Conservation (phyloP, 495 filamentous ascomycete species). For the Hyaloscypha finlandica region DNA sequence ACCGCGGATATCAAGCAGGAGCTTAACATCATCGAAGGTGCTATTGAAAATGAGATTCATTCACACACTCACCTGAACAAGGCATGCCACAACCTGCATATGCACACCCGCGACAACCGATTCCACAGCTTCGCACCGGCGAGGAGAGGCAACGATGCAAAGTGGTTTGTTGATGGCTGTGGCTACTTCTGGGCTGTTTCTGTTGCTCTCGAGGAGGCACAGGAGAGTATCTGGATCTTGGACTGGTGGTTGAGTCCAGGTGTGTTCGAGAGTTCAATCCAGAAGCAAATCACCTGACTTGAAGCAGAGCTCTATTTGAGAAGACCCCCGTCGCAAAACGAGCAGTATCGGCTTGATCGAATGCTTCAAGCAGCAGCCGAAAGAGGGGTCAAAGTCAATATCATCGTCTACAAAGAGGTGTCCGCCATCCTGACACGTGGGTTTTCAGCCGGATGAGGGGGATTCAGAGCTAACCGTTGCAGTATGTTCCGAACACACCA, state of each 20-base stretch:
- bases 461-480: neutral
- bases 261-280: neutral
- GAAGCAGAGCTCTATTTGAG: slow-evolving; percentile 89
- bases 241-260: slow-evolving; percentile 60
- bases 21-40: slow-evolving; percentile 19
- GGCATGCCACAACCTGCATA: slow-evolving; percentile 35
- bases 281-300: neutral
- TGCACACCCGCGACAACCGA: slow-evolving; percentile 56
- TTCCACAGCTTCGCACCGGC: slow-evolving; percentile 86
- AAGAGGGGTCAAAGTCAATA: slow-evolving; percentile 82
- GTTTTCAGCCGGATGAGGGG: slow-evolving; percentile 30
- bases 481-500: slow-evolving; percentile 65
- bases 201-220: slow-evolving; percentile 78
- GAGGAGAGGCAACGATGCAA: slow-evolving; percentile 73
- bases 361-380: slow-evolving; percentile 87
- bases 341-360: slow-evolving; percentile 83
- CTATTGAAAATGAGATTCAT: slow-evolving; percentile 34
- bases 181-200: slow-evolving; percentile 92
- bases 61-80: slow-evolving; percentile 43
- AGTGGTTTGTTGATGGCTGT: slow-evolving; percentile 95
- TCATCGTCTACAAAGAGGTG: slow-evolving; percentile 97
- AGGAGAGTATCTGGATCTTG: slow-evolving; percentile 86
- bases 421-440: slow-evolving; percentile 82
- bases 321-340: slow-evolving; percentile 77
- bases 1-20: slow-evolving; percentile 14